Percentiles rank a stretch among this genome's conserved stretches.
Conservation (phyloP, 2,329 filamentous ascomycete species). For the Colletotrichum sp. region DNA sequence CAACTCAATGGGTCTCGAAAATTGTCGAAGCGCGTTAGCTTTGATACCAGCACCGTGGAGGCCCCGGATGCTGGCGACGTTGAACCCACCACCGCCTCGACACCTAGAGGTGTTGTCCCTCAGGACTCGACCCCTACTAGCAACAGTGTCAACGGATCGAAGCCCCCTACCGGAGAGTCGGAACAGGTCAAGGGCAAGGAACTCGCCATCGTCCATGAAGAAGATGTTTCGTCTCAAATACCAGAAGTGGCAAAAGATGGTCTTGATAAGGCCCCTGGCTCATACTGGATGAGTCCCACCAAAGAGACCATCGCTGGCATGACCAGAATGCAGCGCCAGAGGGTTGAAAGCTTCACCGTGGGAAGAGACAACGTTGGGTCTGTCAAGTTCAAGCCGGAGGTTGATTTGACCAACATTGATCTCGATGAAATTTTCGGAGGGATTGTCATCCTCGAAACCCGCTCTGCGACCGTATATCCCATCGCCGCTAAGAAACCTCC, state of each 20-base stretch:
- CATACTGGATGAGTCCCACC: conserved; percentile 86
- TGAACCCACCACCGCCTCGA: not conserved
- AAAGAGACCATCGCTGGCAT: conserved; percentile 77
- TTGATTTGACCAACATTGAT: conserved; percentile 81
- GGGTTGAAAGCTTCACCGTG: conserved; percentile 76
- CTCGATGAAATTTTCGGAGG: conserved; percentile 79
- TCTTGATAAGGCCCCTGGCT: conserved; percentile 63
- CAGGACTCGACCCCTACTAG: not conserved
- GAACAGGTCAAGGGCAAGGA: conserved; percentile 77
- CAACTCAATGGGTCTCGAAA: conserved; percentile 52
- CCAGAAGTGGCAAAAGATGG: conserved; percentile 28
- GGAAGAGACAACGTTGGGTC: conserved; percentile 82
- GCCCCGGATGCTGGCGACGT: conserved; percentile 5
- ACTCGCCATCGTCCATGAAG: conserved; percentile 79
- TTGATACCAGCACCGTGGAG: conserved; percentile 70
- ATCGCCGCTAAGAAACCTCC: conserved; percentile 78
- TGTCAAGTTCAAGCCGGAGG: conserved; percentile 79
- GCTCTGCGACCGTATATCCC: conserved; percentile 88
- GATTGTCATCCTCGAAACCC: conserved; percentile 77
- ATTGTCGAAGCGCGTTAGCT: conserved; percentile 88
- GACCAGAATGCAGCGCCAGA: conserved; percentile 78
- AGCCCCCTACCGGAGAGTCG: conserved; percentile 56
- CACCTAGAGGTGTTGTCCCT: not conserved
- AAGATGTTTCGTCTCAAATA: conserved; percentile 46
- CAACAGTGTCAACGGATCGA: conserved; percentile 15